Percentiles rank a stretch among this genome's conserved stretches.
phyloP scores from a whole-genome alignment of 306 rosid species.

The Casuarina glauca region DNA sequence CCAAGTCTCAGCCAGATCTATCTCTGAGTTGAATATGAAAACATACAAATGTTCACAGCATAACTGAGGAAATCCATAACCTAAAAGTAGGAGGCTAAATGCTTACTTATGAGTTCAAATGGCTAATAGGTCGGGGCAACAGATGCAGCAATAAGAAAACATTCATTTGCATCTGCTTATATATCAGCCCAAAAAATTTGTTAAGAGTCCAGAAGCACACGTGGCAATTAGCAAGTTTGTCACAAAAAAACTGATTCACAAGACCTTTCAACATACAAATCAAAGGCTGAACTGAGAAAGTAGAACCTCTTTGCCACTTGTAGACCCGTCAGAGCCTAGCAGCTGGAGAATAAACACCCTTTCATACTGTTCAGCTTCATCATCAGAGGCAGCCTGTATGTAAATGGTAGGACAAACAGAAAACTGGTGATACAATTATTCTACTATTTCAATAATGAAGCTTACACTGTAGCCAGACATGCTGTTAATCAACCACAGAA shows the following conservation, averaged over 20 bases:
- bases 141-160: neutral
- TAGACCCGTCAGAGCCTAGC: constrained; percentile 52
- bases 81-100: neutral
- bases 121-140: neutral
- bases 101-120: neutral
- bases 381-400: constrained; percentile 72
- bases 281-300: constrained; percentile 25
- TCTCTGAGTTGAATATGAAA: constrained; percentile 1
- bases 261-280: neutral
- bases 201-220: neutral
- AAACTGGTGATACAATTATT: neutral
- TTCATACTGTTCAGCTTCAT: constrained; percentile 70
- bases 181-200: neutral
- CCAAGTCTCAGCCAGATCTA: neutral
- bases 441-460: constrained; percentile 19
- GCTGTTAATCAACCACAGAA: constrained; percentile 2
- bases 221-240: neutral
- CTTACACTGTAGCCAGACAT: constrained; percentile 5
- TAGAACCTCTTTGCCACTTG: constrained; percentile 73
- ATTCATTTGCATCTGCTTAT: neutral
- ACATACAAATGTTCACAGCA: neutral
- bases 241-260: neutral
- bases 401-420: constrained; percentile 3
- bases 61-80: neutral
- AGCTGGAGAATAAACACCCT: constrained; percentile 86